Percentiles rank a stretch among this genome's conserved stretches.
Evolutionary conservation across 306 rosid genomes (phyloP).

Genomic region (Carpinus fangiana): DNA sequence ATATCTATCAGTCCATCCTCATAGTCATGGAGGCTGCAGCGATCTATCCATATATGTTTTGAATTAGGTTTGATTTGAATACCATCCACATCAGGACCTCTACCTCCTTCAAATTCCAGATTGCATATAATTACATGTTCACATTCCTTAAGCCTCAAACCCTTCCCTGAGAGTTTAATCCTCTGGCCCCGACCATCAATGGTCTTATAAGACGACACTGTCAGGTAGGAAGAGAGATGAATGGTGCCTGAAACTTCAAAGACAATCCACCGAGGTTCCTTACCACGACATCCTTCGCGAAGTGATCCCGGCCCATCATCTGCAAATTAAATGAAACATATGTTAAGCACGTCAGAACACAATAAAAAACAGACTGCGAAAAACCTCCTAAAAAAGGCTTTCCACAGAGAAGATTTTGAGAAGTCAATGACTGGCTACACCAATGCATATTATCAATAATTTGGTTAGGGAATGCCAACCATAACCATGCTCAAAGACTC

Average conservation of each 20-base stretch:
- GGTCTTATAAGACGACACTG: constrained; percentile 75
- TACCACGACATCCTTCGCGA: constrained; percentile 69
- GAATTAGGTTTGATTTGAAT: constrained; percentile 97
- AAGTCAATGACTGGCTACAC: background rate
- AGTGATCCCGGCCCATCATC: constrained; percentile 99
- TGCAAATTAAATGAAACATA: constrained; percentile 29
- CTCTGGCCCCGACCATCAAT: constrained; percentile 84
- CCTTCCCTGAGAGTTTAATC: constrained; percentile 79
- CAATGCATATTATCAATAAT: background rate
- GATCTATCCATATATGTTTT: constrained; percentile 93
- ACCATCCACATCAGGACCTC: constrained; percentile 88
- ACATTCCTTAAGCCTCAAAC: constrained; percentile 84
- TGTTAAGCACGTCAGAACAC: background rate
- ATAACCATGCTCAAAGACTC: background rate
- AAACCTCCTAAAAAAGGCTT: background rate
- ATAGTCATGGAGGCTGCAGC: constrained; percentile 78
- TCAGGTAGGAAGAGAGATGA: constrained; percentile 67
- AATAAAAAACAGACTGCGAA: background rate
- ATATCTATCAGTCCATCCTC: constrained; percentile 92
- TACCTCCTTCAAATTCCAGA: constrained; percentile 90
- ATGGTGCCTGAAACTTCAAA: constrained; percentile 84
- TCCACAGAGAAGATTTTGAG: background rate
- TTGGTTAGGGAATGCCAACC: background rate
- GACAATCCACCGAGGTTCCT: constrained; percentile 90
- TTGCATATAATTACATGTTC: constrained; percentile 95